These are phyloP conservation scores for Lactarius evosmus DNA, from an alignment of 768 basidiomycete genomes.

Conservation along the genomic window DNA sequence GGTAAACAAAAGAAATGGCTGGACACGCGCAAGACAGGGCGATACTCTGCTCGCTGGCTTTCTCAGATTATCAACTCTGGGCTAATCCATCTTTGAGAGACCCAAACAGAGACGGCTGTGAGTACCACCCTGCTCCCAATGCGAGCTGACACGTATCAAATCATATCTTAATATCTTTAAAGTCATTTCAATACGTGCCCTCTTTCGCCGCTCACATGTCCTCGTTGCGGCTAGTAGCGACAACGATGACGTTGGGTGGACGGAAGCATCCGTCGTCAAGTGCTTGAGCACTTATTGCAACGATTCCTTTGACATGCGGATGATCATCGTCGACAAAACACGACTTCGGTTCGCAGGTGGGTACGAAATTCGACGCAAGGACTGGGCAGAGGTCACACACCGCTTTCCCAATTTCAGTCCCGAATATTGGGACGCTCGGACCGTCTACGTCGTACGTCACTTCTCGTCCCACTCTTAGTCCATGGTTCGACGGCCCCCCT, in stretches of 20 bases:
- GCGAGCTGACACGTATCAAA: no score
- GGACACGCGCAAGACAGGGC: conserved; percentile 44
- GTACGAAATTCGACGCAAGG: conserved; percentile 63
- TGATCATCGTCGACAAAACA: conserved; percentile 47
- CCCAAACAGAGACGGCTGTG: conserved; percentile 48
- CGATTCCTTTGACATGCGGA: conserved; percentile 54
- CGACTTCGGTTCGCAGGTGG: conserved; percentile 39
- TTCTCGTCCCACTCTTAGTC: background rate
- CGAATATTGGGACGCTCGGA: conserved; percentile 59
- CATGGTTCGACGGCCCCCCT: background rate
- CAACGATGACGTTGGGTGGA: conserved; percentile 12
- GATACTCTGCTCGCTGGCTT: conserved; percentile 50
- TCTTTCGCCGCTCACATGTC: conserved; percentile 43
- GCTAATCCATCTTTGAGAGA: conserved; percentile 54
- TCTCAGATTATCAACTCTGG: conserved; percentile 76
- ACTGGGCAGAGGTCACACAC: conserved; percentile 36
- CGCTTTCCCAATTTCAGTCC: conserved; percentile 34
- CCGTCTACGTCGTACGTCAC: conserved; percentile 62
- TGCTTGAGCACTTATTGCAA: conserved; percentile 51
- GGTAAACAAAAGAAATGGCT: background rate
- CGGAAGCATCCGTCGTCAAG: conserved; percentile 52
- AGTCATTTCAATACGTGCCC: conserved; percentile 40
- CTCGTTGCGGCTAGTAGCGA: conserved; percentile 16
- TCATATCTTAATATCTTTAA: background rate
- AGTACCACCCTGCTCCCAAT: conserved; percentile 29